Percentiles rank a stretch among this genome's conserved stretches.
Evolutionary conservation across 2,329 filamentous ascomycete species (phyloP).

Genomic region (Purpureocillium lavendulum): DNA sequence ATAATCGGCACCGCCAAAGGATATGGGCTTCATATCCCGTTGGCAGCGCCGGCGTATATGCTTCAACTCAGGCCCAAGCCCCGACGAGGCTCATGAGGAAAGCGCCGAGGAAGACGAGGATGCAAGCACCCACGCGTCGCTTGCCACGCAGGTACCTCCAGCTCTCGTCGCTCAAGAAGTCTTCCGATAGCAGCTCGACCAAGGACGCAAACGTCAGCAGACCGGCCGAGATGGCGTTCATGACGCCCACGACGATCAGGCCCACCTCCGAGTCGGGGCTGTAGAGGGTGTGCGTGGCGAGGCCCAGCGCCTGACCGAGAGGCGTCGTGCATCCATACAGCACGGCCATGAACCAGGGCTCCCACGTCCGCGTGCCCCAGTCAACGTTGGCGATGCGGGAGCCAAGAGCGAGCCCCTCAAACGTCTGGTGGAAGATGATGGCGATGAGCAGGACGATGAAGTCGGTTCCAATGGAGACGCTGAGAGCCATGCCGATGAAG

Average conservation of each 20-base stretch:
- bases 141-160: constrained; percentile 47
- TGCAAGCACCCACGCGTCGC: constrained; percentile 43
- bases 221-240: constrained; percentile 66
- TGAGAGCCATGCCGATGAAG: constrained; percentile 79
- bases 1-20: background rate
- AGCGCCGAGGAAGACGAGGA: constrained; percentile 50
- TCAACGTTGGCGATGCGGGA: constrained; percentile 52
- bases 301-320: constrained; percentile 64
- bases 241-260: constrained; percentile 62
- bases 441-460: constrained; percentile 74
- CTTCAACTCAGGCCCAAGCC: constrained; percentile 44
- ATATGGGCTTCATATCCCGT: background rate
- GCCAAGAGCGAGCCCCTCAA: constrained; percentile 53
- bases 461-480: constrained; percentile 65
- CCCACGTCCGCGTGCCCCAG: constrained; percentile 28
- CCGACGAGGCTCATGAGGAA: constrained; percentile 57
- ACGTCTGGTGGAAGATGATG: constrained; percentile 64
- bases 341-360: constrained; percentile 49
- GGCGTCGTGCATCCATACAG: constrained; percentile 56
- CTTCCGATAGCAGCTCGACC: constrained; percentile 64
- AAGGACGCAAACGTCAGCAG: constrained; percentile 64
- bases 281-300: constrained; percentile 62
- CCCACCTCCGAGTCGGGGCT: constrained; percentile 58
- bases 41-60: background rate
- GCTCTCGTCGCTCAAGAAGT: constrained; percentile 59